phyloP scores from a whole-genome alignment of 2,329 filamentous ascomycete species.

The Annulohypoxylon truncatum region DNA sequence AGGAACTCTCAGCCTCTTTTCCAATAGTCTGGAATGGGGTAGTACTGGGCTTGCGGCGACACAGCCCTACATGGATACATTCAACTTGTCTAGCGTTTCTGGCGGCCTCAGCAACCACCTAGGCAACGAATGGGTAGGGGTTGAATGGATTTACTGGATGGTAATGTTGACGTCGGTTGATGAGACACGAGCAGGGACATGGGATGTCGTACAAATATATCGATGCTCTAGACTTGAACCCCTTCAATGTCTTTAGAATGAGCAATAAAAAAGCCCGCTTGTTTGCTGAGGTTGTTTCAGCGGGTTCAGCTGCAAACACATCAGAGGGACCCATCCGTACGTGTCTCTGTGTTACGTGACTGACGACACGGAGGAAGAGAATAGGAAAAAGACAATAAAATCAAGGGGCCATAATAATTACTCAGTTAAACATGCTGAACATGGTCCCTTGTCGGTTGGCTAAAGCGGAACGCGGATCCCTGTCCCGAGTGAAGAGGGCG shows the following conservation, averaged over 20 bases:
- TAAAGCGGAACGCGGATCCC: conserved; percentile 13
- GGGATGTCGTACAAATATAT: conserved; percentile 37
- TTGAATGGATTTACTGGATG: conserved; percentile 23
- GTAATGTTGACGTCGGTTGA: conserved; percentile 32
- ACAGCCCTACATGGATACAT: conserved; percentile 34
- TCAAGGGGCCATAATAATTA: conserved; percentile 9
- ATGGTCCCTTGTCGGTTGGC: conserved; percentile 18
- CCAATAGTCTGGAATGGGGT: conserved; percentile 45
- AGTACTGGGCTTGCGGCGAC: conserved; percentile 33
- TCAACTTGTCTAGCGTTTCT: conserved; percentile 8
- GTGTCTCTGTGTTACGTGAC: conserved; percentile 33
- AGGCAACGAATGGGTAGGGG: conserved; percentile 24
- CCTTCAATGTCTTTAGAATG: conserved; percentile 37
- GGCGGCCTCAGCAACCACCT: conserved; percentile 12
- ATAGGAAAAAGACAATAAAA: conserved; percentile 17
- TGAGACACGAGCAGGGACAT: conserved; percentile 33
- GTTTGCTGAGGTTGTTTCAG: conserved; percentile 39
- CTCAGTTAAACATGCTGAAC: conserved; percentile 10
- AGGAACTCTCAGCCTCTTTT: conserved; percentile 41
- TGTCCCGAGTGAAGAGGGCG: conserved; percentile 34
- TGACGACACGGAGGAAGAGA: background rate
- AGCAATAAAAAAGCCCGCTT: conserved; percentile 26
- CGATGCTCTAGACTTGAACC: conserved; percentile 19
- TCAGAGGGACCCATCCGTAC: conserved; percentile 24
- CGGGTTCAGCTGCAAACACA: conserved; percentile 35